Evolutionary conservation across 2,329 filamentous ascomycete genomes (phyloP).

Genomic region (Colletotrichum sp.): DNA sequence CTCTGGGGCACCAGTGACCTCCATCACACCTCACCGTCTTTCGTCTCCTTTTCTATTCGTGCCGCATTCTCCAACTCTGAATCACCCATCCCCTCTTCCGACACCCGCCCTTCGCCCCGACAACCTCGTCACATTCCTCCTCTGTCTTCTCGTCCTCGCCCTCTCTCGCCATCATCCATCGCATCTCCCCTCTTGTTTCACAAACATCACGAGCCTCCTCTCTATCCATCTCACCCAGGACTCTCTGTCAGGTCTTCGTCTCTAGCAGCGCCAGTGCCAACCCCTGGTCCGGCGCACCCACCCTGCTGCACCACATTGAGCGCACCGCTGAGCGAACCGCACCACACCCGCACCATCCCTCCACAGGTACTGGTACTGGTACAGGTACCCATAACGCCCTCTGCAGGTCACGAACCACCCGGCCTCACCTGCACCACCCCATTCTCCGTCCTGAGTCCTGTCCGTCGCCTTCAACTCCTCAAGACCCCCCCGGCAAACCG

Average conservation of each 20-base stretch:
- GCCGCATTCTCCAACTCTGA: not conserved
- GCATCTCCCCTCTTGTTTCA: constrained; percentile 13
- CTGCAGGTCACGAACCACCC: constrained; percentile 21
- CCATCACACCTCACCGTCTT: not conserved
- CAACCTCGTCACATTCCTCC: not conserved
- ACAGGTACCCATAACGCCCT: not conserved
- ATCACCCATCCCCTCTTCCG: not conserved
- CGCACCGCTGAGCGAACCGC: constrained; percentile 9
- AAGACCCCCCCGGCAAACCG: not conserved
- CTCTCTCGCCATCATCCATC: not conserved
- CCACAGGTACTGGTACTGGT: not conserved
- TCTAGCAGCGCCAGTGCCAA: not conserved
- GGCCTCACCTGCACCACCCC: not conserved
- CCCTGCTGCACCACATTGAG: not conserved
- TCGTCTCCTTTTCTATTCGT: not conserved
- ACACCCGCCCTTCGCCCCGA: not conserved
- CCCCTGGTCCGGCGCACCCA: constrained; percentile 5
- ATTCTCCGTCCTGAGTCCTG: not conserved
- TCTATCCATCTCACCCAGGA: not conserved
- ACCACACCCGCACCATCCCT: not conserved
- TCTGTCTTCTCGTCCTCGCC: not conserved
- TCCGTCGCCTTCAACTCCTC: not conserved
- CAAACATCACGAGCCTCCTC: constrained; percentile 15
- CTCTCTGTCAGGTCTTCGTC: not conserved
- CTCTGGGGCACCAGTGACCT: not conserved